Conservation (phyloP, 352 stramenopile species). For the Globisporangium takayamanum region DNA sequence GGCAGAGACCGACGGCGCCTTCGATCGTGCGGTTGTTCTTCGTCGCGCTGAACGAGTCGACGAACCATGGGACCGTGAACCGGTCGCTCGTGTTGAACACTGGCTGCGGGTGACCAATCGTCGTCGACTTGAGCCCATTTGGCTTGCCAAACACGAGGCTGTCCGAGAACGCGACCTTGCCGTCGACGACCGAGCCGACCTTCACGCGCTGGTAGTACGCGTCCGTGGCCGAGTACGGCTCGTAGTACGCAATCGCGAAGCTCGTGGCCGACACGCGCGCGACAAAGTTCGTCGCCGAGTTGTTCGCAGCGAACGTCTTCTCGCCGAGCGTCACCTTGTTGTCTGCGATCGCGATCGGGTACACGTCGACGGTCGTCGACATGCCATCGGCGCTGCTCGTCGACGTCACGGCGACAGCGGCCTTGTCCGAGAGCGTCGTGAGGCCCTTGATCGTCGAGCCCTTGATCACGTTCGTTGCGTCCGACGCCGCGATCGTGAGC, state of each 20-base stretch:
- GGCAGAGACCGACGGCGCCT: slow-evolving; percentile 45
- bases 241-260: slow-evolving; percentile 65
- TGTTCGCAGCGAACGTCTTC: slow-evolving; percentile 44
- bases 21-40: slow-evolving; percentile 41
- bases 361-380: slow-evolving; percentile 34
- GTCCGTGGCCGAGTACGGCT: slow-evolving; percentile 38
- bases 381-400: slow-evolving; percentile 32
- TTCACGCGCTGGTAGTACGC: slow-evolving; percentile 54
- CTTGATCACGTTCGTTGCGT: slow-evolving; percentile 41
- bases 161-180: slow-evolving; percentile 48
- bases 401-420: slow-evolving; percentile 44
- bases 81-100: slow-evolving; percentile 58
- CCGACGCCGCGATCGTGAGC: slow-evolving; percentile 30
- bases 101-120: slow-evolving; percentile 48
- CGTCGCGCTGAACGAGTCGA: slow-evolving; percentile 31
- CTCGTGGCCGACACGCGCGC: slow-evolving; percentile 50
- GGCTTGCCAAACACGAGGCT: slow-evolving; percentile 53
- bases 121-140: slow-evolving; percentile 31
- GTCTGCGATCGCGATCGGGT: slow-evolving; percentile 42
- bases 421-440: slow-evolving; percentile 53
- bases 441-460: slow-evolving; percentile 52
- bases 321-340: slow-evolving; percentile 32
- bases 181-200: slow-evolving; percentile 47
- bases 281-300: slow-evolving; percentile 63
- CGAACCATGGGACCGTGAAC: slow-evolving; percentile 67